Evolutionary conservation across 225 moss, liverwort and hornwort species (phyloP).

Genomic region (Lunularia cruciata): DNA sequence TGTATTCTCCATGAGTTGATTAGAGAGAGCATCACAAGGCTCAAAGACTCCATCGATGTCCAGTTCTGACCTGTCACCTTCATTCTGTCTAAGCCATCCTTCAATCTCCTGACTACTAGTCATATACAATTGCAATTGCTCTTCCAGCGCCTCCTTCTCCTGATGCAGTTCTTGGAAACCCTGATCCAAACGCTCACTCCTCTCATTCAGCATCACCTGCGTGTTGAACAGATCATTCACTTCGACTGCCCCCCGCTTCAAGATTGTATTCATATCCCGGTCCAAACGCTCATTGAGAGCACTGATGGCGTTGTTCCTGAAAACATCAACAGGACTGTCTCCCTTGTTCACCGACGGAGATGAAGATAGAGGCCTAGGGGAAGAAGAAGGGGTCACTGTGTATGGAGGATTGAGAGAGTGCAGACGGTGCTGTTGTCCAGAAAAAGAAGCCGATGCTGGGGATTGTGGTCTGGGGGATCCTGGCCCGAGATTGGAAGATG

Average conservation of each 20-base stretch:
- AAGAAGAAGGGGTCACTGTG: constrained; percentile 28
- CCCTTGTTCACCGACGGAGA: constrained; percentile 36
- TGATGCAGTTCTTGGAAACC: constrained; percentile 67
- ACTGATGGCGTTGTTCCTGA: constrained; percentile 52
- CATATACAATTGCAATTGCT: constrained; percentile 71
- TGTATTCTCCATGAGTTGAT: constrained; percentile 77
- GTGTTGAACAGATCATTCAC: constrained; percentile 78
- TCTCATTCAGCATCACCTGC: constrained; percentile 67
- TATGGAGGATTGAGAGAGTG: constrained; percentile 46
- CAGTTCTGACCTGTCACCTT: constrained; percentile 44
- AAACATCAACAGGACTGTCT: constrained; percentile 67
- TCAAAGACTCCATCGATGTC: constrained; percentile 75
- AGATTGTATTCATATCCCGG: constrained; percentile 54
- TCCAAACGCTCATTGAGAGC: constrained; percentile 56
- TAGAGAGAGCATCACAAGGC: constrained; percentile 67
- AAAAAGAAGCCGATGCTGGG: constrained; percentile 51
- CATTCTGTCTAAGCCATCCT: constrained; percentile 69
- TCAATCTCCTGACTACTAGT: constrained; percentile 73
- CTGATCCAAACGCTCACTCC: constrained; percentile 60
- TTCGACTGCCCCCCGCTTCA: constrained; percentile 55
- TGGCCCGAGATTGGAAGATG: constrained; percentile 34
- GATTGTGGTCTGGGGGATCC: constrained; percentile 24
- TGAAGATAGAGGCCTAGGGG: constrained; percentile 18
- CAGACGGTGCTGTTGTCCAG: constrained; percentile 38
- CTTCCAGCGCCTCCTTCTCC: constrained; percentile 80